Conservation (phyloP, 1,284 basidiomycete species). For the Leccinum variabile region DNA sequence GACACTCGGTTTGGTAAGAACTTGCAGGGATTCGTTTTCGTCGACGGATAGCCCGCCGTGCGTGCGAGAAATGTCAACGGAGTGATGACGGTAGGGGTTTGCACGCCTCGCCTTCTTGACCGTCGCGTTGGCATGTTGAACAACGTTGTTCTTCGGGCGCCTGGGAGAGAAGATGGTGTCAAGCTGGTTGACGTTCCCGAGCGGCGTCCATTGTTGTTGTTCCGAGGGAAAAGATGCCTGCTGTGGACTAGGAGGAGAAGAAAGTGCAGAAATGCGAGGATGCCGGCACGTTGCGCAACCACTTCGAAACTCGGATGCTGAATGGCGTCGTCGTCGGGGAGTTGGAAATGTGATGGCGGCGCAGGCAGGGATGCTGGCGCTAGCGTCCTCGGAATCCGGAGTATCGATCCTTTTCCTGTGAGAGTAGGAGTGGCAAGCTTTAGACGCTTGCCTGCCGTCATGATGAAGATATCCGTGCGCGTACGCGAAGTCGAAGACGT, state of each 20-base stretch:
- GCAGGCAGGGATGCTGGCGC: not conserved
- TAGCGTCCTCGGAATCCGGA: conserved; percentile 22
- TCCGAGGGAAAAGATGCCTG: not conserved
- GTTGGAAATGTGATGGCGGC: not conserved
- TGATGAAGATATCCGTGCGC: not conserved
- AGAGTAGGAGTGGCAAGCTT: not conserved
- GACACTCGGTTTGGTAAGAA: not conserved
- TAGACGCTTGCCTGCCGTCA: not conserved
- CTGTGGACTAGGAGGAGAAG: conserved; percentile 14
- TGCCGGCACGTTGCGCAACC: conserved; percentile 31
- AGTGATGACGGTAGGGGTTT: conserved; percentile 2
- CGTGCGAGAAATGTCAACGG: not conserved
- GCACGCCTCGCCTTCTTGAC: conserved; percentile 11
- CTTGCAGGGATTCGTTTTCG: conserved; percentile 24
- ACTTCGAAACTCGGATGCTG: conserved; percentile 27
- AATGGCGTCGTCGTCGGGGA: conserved; percentile 5
- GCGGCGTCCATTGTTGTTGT: not conserved
- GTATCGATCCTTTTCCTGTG: not conserved
- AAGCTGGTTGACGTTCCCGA: conserved; percentile 3
- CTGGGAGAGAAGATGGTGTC: not conserved
- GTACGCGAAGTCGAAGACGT: conserved; percentile 2
- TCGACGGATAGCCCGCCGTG: conserved; percentile 9
- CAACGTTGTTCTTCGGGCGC: not conserved
- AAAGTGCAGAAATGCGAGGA: conserved; percentile 13
- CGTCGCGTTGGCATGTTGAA: not conserved